Percentiles rank a stretch among this genome's conserved stretches.
phyloP scores from a whole-genome alignment of 2,329 filamentous ascomycete species.

The Botrytis aclada region DNA sequence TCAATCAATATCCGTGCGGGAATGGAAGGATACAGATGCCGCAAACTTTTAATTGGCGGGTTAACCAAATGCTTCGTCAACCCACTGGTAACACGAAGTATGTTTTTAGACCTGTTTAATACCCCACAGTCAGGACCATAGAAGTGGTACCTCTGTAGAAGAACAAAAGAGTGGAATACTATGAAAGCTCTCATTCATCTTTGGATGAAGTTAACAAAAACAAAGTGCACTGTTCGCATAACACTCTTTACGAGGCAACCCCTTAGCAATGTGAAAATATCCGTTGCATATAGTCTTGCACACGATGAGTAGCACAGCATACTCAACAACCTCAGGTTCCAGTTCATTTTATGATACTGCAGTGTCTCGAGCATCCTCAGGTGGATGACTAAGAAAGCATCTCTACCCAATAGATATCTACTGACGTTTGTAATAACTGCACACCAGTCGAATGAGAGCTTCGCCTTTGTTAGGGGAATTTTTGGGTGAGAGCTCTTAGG shows the following conservation, averaged over 20 bases:
- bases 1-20: neutral
- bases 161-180: slow-evolving; percentile 8
- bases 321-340: neutral
- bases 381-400: neutral
- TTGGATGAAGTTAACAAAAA: slow-evolving; percentile 6
- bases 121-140: neutral
- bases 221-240: slow-evolving; percentile 11
- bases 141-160: neutral
- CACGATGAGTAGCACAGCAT: neutral
- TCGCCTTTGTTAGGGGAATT: neutral
- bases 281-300: neutral
- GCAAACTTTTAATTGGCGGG: slow-evolving; percentile 13
- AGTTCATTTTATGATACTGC: neutral
- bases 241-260: neutral
- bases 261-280: neutral
- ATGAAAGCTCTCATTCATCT: slow-evolving; percentile 1
- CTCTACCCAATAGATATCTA: neutral
- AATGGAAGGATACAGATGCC: slow-evolving; percentile 18
- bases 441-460: neutral
- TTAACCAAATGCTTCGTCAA: neutral
- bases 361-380: neutral
- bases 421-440: neutral
- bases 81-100: neutral
- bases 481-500: neutral
- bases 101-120: neutral